Base-by-base conservation (phyloP, 352 stramenopile genomes). In the Globisporangium camurandrum region DNA sequence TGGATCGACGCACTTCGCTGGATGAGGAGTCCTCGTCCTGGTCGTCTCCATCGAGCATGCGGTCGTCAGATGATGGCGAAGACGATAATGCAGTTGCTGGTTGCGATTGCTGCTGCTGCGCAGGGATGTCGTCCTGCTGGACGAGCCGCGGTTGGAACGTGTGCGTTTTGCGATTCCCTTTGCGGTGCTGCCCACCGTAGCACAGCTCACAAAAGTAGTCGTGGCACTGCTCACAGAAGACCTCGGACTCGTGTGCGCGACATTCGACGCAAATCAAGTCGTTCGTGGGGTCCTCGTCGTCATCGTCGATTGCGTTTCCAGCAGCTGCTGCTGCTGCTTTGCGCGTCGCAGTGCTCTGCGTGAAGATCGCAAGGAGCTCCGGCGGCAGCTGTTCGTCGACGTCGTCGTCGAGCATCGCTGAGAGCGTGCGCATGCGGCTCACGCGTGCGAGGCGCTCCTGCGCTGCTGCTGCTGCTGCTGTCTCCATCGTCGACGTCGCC, bases 171-270 rank as follows among this genome's bases (percentile, higher is more conserved):
- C 84, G 64, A 49, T 87, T 88, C 36, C 84, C 84, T 55, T 93
- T 93, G 59, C 84, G 84, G 54, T 95, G 84, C 64, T 95, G 84
- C 3, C 77, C 80, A 28, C 71, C 73, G 36, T 66, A 92, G 66
- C 84, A 95, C 7, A 95, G 60, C 49, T 85, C 75, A 43, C 84
- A 95, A 50, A 91, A 95, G 58, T 92, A 89, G 64, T 95, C 82
- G 58, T 90, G 74, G 54, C 84, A 95, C 59, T 93, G 79, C 66
- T 93, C 84, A 52, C 84, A 95, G 49, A 88, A 90, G 38, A 89
- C 59, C 40, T 88, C 74, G 30, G 76, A 73, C 31, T 73, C 71
- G 55, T 88, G 72, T 17, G 66, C 77, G 24, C 64, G 51, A 43
- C 81, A 90, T 66, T 90, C 81, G 51, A 89, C 67, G 52, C 78